These are phyloP conservation scores for Podaxis sp. DNA, from an alignment of 768 basidiomycete genomes.

Conservation along the genomic window DNA sequence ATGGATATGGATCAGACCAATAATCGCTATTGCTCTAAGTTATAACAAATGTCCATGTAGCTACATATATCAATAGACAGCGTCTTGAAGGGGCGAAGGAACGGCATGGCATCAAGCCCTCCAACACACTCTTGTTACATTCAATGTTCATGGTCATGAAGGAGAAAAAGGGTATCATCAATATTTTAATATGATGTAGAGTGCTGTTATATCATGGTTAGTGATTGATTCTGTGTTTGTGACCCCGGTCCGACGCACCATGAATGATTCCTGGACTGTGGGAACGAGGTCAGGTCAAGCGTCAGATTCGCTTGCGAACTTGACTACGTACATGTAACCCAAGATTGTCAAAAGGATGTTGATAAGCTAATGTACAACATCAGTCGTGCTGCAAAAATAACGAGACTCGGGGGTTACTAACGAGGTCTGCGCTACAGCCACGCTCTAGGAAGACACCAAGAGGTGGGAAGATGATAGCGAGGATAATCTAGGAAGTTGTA, in stretches of 20 bases:
- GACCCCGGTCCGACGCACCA: slow-evolving; percentile 27
- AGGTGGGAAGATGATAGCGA: slow-evolving; percentile 76
- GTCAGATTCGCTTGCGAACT: not conserved
- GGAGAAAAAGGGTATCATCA: slow-evolving; percentile 24
- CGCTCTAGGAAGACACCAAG: slow-evolving; percentile 87
- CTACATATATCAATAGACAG: not conserved
- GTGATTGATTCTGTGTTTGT: not conserved
- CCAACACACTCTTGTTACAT: not conserved
- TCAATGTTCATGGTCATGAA: not conserved
- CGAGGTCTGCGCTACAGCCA: slow-evolving; percentile 75
- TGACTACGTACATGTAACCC: slow-evolving; percentile 64
- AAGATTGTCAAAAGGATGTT: slow-evolving; percentile 78
- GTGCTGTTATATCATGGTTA: slow-evolving; percentile 37
- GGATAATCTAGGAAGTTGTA: slow-evolving; percentile 34
- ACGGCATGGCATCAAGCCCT: not conserved
- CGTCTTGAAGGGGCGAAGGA: not conserved
- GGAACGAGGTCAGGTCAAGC: slow-evolving; percentile 10
- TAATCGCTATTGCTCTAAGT: not conserved
- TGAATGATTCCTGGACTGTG: slow-evolving; percentile 75
- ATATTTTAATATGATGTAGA: slow-evolving; percentile 81
- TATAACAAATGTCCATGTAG: not conserved
- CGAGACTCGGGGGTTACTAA: slow-evolving; percentile 28
- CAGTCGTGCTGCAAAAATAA: slow-evolving; percentile 6
- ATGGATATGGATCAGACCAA: not conserved
- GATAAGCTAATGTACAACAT: slow-evolving; percentile 37